These are phyloP conservation scores for Gardenia jasminoides DNA, from an alignment of 257 asterid genomes.

Conservation along the genomic window DNA sequence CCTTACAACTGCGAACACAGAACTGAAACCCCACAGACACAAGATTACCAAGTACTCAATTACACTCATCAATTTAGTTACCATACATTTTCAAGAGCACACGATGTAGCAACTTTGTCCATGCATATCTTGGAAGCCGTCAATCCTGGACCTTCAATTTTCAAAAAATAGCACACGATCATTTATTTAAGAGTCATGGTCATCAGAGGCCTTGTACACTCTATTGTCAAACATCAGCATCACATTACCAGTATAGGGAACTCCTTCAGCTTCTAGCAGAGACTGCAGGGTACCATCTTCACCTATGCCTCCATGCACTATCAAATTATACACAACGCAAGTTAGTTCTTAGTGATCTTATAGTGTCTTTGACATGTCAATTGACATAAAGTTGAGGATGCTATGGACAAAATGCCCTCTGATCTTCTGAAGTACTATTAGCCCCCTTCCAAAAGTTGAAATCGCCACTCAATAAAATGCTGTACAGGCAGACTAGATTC, in stretches of 20 bases:
- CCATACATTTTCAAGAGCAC: constrained; percentile 72
- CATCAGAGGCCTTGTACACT: not conserved
- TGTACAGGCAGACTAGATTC: not conserved
- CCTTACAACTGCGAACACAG: not conserved
- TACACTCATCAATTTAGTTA: constrained; percentile 14
- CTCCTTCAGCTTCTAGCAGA: constrained; percentile 67
- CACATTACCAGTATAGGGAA: constrained; percentile 63
- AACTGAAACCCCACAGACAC: not conserved
- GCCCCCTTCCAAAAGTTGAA: not conserved
- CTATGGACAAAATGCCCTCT: not conserved
- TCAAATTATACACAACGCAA: constrained; percentile 14
- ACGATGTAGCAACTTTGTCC: constrained; percentile 92
- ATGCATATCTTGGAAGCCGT: constrained; percentile 73
- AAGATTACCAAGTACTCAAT: not conserved
- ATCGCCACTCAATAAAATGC: not conserved
- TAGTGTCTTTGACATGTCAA: not conserved
- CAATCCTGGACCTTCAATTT: constrained; percentile 66
- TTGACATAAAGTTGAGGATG: not conserved
- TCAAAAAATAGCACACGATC: constrained; percentile 27
- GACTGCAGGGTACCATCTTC: constrained; percentile 93
- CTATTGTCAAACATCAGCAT: not conserved
- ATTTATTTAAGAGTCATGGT: constrained; percentile 12
- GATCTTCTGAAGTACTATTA: no score
- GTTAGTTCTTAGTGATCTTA: not conserved
- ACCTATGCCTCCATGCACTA: constrained; percentile 94